A percentile compares a stretch with the other conserved stretches of the same genome.
These are phyloP conservation scores for Favolaschia claudopus DNA, from an alignment of 768 basidiomycete species.

Conservation along the genomic window DNA sequence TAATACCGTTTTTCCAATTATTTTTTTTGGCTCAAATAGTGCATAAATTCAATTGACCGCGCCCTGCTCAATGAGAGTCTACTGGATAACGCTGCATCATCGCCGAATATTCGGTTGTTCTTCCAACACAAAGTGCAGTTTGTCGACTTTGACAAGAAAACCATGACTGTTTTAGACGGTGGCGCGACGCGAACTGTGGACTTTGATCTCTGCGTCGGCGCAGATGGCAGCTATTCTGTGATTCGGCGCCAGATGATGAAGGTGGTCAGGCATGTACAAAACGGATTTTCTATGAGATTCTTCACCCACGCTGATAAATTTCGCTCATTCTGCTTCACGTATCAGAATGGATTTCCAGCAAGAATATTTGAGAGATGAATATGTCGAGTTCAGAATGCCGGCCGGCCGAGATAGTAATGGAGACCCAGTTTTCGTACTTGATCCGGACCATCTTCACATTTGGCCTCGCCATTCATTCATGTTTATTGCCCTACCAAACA, in stretches of 20 bases:
- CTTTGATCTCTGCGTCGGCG: constrained; percentile 88
- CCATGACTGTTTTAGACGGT: constrained; percentile 60
- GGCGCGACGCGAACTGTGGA: constrained; percentile 51
- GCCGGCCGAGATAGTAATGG: constrained; percentile 70
- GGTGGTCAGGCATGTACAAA: constrained; percentile 75
- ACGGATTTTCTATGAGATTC: constrained; percentile 32
- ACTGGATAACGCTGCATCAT: constrained; percentile 74
- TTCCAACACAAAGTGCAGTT: constrained; percentile 85
- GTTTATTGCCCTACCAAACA: constrained; percentile 98
- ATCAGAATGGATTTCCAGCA: constrained; percentile 94
- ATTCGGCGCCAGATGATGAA: constrained; percentile 96
- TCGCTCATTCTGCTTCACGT: constrained; percentile 12
- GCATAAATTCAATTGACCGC: constrained; percentile 93
- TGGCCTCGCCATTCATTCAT: constrained; percentile 99
- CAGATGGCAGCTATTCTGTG: constrained; percentile 93
- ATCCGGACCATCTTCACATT: constrained; percentile 96
- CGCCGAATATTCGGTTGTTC: constrained; percentile 68
- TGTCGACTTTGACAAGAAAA: constrained; percentile 76
- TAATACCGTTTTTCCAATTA: constrained; percentile 28
- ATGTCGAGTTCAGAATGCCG: constrained; percentile 96
- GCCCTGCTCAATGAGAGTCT: constrained; percentile 86
- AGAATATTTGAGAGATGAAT: constrained; percentile 94
- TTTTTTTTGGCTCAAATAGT: constrained; percentile 56
- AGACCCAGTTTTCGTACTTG: constrained; percentile 78
- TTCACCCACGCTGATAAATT: constrained; percentile 22